phyloP scores from a whole-genome alignment of 2,329 filamentous ascomycete species.

The Penicillium vulpinum region DNA sequence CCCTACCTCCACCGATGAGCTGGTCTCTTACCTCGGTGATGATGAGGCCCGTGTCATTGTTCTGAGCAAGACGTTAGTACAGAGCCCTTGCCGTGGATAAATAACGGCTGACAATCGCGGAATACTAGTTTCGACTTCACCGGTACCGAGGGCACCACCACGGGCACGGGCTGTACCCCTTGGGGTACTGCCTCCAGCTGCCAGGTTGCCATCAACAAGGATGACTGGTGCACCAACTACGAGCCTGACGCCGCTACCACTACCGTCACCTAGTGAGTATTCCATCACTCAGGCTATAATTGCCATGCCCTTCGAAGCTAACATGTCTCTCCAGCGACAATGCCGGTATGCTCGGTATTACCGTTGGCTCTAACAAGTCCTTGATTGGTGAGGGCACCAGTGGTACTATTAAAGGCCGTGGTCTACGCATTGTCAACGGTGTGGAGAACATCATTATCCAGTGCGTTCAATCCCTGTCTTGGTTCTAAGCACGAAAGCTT shows the following conservation, averaged over 20 bases:
- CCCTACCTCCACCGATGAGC: constrained; percentile 8
- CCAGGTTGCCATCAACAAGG: constrained; percentile 11
- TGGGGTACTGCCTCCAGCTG: constrained; percentile 7
- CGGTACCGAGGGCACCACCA: constrained; percentile 4
- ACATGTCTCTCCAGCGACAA: not conserved
- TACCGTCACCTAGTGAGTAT: constrained; percentile 6
- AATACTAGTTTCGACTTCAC: constrained; percentile 8
- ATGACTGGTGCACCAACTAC: constrained; percentile 10
- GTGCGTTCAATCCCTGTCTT: not conserved
- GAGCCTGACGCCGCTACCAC: constrained; percentile 4
- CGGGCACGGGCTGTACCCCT: constrained; percentile 1
- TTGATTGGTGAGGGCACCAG: constrained; percentile 7
- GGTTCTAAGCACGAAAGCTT: not conserved
- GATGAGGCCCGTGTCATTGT: constrained; percentile 7
- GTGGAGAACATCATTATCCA: constrained; percentile 11
- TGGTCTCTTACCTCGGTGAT: constrained; percentile 11
- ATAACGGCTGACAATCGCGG: not conserved
- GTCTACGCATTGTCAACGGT: constrained; percentile 8
- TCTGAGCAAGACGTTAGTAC: constrained; percentile 8
- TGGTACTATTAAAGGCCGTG: constrained; percentile 8
- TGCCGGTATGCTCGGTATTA: constrained; percentile 10
- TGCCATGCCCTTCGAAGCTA: not conserved
- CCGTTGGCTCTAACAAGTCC: constrained; percentile 11
- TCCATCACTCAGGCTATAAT: not conserved
- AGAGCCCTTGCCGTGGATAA: too few species aligned